Conservation (phyloP, 352 stramenopile genomes). For the Aphanomyces astaci region DNA sequence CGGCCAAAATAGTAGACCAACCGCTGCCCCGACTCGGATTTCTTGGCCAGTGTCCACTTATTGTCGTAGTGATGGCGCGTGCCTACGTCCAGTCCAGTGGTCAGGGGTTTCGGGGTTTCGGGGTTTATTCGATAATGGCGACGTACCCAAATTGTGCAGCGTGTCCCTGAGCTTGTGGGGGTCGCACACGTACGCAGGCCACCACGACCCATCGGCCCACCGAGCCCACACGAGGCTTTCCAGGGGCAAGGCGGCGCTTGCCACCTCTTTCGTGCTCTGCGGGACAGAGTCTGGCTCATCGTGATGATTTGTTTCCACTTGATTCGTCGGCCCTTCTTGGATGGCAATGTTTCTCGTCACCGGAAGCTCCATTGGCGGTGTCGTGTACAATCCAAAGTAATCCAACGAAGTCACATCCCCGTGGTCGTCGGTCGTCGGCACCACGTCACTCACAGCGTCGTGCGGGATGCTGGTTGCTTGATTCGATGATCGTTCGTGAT, state of each 20-base stretch:
- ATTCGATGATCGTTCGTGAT: too few species aligned
- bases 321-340: too few species aligned
- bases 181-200: conserved; percentile 1
- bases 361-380: not conserved
- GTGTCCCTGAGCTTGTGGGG: not conserved
- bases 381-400: not conserved
- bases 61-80: not conserved
- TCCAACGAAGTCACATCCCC: not conserved
- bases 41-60: not conserved
- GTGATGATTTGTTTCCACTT: too few species aligned
- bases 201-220: conserved; percentile 1
- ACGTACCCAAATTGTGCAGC: conserved; percentile 5
- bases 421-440: too few species aligned
- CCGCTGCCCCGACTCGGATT: not conserved
- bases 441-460: too few species aligned
- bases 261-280: not conserved
- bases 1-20: conserved; percentile 3
- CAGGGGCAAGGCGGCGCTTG: not conserved
- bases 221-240: not conserved
- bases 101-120: not conserved
- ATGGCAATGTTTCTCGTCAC: not conserved
- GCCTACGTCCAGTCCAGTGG: not conserved
- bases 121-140: not conserved
- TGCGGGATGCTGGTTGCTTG: too few species aligned
- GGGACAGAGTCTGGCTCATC: too few species aligned